Evolutionary conservation across 148 eudicot genomes (phyloP), one percentile per base, ranked within the genome.

Genomic region (Cornus florida): DNA sequence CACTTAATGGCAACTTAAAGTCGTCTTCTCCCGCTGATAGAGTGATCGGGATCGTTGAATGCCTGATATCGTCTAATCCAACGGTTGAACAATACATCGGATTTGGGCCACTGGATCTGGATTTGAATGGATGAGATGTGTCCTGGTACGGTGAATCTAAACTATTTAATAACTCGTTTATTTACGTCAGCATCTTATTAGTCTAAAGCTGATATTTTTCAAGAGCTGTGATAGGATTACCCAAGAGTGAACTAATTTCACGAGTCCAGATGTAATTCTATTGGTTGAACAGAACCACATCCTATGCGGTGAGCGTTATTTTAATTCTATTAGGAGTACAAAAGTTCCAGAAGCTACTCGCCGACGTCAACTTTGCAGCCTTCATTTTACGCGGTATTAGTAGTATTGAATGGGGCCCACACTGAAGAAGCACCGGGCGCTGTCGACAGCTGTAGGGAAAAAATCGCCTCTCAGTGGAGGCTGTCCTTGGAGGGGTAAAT

Each of bases 11-110:
- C 71, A 41, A n/a, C 10, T 65, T 65, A 11, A 35, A 28, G 33
- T 8, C 69, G 14, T 23, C 71, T 31, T 4, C 41, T 12, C 4
- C 71, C n/a, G 41, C 46, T 6, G 32, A 7, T 35, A 7, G 12
- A 35, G 10, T 31, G 38, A 70, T 70, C 72, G 20, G 24, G 48
- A 70, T 19, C 72, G 72, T 70, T 70, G 50, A 70, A 38, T 38
- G 6, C 8, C 50, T 4, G 1, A 2, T 69, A 4, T 38, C 4
- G 46, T 7, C 23, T 38, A 35, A 69, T 69, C 72, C 23, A 35
- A 69, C 70, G 70, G 70, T 28, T 28, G 28, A 28, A 28, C 28
- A 28, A 28, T 28, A 68, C 38, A 1, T 3, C 4, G 12, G 10
- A 32, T 31, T 2, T 31, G 41, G 38, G 19, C 71, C 71, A 14